Base-by-base conservation (phyloP, 1,139 yeast species). In the Geotrichum candidum region DNA sequence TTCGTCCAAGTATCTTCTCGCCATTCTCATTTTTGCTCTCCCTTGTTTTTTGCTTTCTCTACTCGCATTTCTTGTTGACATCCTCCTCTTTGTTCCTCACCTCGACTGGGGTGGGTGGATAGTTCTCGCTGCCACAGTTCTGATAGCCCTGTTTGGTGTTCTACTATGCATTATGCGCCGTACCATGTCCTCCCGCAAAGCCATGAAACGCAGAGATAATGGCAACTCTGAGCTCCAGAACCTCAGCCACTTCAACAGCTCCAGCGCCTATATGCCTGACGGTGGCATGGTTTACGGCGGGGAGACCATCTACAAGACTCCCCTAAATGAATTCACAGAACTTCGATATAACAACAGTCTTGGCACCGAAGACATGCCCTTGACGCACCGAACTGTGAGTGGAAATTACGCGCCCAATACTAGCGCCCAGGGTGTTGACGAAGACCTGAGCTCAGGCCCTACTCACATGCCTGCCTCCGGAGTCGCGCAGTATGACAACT, bases 101-200 rank as follows among this genome's bases (percentile, higher is more conserved):
- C 72, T 84, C 48, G 76, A 77, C 57, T 84, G 84, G 80, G 78
- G 79, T 35, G 85, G 86, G 51, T 84, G 87, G 86, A 73, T 80
- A 63, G 70, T 80, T 35, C 71, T 82, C 51, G 82, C 74, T 2
- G 73, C 82, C 2, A 78, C 83, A 1, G 76, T 79, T 9, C 69
- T 81, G 53, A 72, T 78, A 4, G 79, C 81, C 0, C 57, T 78
- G 9, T 73, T 78, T 25, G 78, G 78, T 13, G 73, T 80, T 25
- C 67, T 74, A 55, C 68, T 80, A 33, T 82, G 85, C 61, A 70
- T 85, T 31, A 76, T 82, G 77, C 77, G 86, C 66, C 77, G 88
- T 65, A 77, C 83, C 0, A 77, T 80, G 25, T 77, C 82, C 1
- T 78, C 85, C 2, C 77, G 82, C 67, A 76, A 76, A 61, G 79